Conservation (phyloP, 139 green algal species). For the Chlorella sp. region DNA sequence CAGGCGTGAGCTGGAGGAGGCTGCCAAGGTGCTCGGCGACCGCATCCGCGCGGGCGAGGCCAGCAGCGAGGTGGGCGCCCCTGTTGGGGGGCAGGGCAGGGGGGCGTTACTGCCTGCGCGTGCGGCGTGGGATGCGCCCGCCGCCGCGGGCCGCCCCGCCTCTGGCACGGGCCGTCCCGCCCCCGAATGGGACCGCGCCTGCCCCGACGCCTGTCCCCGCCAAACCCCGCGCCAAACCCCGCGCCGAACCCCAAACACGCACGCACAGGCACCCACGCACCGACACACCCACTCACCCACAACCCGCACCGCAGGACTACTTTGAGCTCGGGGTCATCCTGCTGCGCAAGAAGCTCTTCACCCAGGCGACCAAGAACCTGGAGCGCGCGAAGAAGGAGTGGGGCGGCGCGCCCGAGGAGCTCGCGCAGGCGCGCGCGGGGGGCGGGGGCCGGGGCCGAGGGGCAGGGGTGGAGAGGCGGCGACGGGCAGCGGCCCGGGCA, state of each 20-base stretch:
- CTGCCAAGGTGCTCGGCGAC: conserved; percentile 95
- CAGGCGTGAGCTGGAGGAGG: conserved; percentile 92
- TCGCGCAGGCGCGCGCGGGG: conserved; percentile 76
- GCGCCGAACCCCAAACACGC: too few relatives aligned
- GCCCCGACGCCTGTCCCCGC: neutral
- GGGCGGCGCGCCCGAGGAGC: conserved; percentile 89
- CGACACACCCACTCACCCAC: too few relatives aligned
- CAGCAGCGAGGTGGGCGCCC: conserved; percentile 67
- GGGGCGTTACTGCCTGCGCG: neutral
- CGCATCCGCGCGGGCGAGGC: conserved; percentile 84
- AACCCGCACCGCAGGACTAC: conserved; percentile 78
- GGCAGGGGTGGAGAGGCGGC: too few relatives aligned
- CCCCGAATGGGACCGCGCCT: neutral
- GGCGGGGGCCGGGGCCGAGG: neutral
- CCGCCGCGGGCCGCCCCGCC: too few relatives aligned
- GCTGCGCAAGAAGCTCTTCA: conserved; percentile 97
- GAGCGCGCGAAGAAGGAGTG: conserved; percentile 91
- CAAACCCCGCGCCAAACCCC: too few relatives aligned
- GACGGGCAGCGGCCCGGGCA: too few relatives aligned
- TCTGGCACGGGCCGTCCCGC: neutral
- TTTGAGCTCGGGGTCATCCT: conserved; percentile 98
- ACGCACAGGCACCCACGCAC: too few relatives aligned
- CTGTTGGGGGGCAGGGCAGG: too few relatives aligned
- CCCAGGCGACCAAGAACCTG: conserved; percentile 91
- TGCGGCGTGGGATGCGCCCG: too few relatives aligned